Conservation (phyloP, 805 yeast species). For the Candida ficus region DNA sequence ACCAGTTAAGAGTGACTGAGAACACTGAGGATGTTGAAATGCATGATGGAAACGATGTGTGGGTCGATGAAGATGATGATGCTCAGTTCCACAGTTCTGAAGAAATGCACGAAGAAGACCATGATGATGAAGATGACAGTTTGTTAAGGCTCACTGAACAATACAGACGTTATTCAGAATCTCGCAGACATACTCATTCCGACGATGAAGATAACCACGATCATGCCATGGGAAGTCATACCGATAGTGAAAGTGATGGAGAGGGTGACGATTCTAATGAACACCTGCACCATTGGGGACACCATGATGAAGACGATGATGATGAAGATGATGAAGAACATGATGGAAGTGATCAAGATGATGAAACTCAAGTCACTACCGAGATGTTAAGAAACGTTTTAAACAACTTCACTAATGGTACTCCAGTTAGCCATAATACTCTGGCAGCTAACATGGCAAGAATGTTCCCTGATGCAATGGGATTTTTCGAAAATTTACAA, state of each 20-base stretch:
- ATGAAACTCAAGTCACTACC: conserved; percentile 12
- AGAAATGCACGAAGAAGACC: conserved; percentile 11
- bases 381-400: conserved; percentile 9
- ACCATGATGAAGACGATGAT: conserved; percentile 18
- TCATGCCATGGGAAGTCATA: neutral
- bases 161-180: conserved; percentile 29
- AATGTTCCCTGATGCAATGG: conserved; percentile 35
- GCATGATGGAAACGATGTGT: conserved; percentile 7
- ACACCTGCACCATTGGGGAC: neutral
- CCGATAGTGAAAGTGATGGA: conserved; percentile 16
- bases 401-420: conserved; percentile 13
- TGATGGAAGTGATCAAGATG: conserved; percentile 25
- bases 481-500: conserved; percentile 26
- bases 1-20: neutral
- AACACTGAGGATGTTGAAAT: conserved; percentile 6
- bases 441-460: conserved; percentile 27
- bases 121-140: conserved; percentile 26
- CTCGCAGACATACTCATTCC: conserved; percentile 13
- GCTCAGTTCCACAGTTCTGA: conserved; percentile 2
- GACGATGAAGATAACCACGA: conserved; percentile 22
- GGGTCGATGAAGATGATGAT: conserved; percentile 21
- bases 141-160: conserved; percentile 37
- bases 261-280: conserved; percentile 7
- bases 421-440: conserved; percentile 18
- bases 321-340: conserved; percentile 18